Percentiles rank a stretch among this genome's conserved stretches.
Evolutionary conservation across 768 basidiomycete species (phyloP).

Genomic region (Coprinopsis sp.): DNA sequence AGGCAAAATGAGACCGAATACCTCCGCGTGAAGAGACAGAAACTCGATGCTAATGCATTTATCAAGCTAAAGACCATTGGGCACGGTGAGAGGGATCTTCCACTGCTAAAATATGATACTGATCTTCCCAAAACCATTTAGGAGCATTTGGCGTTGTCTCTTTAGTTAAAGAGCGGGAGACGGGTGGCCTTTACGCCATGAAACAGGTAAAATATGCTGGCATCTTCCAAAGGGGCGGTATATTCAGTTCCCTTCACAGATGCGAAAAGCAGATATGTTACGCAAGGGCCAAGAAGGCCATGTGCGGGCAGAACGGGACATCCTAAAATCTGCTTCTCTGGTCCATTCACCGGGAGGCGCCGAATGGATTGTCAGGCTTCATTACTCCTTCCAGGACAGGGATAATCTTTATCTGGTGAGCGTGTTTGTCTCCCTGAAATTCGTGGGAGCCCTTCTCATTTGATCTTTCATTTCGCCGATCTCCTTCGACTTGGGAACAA

Average conservation of each 20-base stretch:
- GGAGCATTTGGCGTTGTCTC: constrained; percentile 97
- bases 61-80: constrained; percentile 90
- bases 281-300: constrained; percentile 97
- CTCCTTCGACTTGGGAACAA: constrained; percentile 17
- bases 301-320: constrained; percentile 91
- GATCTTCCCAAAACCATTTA: constrained; percentile 28
- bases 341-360: constrained; percentile 69
- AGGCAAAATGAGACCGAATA: constrained; percentile 85
- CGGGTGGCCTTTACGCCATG: constrained; percentile 88
- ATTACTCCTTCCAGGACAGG: constrained; percentile 93
- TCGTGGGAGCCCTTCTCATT: constrained; percentile 29
- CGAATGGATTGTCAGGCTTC: constrained; percentile 91
- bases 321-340: constrained; percentile 85
- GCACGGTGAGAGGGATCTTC: constrained; percentile 55
- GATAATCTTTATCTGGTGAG: constrained; percentile 92
- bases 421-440: constrained; percentile 24
- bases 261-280: constrained; percentile 89
- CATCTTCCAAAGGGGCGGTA: constrained; percentile 12
- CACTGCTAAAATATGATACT: constrained; percentile 17
- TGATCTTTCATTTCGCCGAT: constrained; percentile 57
- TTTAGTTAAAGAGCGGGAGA: constrained; percentile 77
- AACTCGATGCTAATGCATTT: constrained; percentile 83
- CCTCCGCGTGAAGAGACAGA: constrained; percentile 76
- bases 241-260: constrained; percentile 36
- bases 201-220: constrained; percentile 66